Base-by-base conservation (phyloP, 192 early-diverging fungal species). In the Coemansia sp. region DNA sequence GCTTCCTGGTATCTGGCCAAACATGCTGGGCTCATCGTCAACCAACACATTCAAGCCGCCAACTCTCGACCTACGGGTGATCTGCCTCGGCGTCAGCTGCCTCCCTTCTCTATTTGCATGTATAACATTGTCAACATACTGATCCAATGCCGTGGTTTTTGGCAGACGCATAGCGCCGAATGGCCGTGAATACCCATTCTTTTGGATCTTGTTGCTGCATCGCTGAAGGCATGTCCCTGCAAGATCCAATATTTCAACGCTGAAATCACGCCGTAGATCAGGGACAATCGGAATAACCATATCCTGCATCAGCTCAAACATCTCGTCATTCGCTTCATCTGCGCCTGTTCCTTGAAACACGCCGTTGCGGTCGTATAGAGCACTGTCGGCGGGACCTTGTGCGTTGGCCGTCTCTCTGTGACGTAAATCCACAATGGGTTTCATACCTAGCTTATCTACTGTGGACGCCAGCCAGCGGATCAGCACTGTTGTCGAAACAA, bases 181-280 rank as follows among this genome's bases (percentile, higher is more conserved):
- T 18, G 68, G 45, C 3, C 75, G 46, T 23, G 71, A 69, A 39
- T 73, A 67, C 0, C 80, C 80, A 12, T 65, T 71, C 0, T 71
- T 46, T 6, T 71, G 60, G 24, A 82, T 66, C 65, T 77, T 67
- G 57, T 36, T 71, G 75, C 80, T 82, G 56, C 66, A 76, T 26
- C 77, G 80, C 75, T 74, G 70, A 49, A 82, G 62, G n/a, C 80
- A 82, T 2, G 80, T 71, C n/a, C 68, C 75, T 24, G 80, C 80
- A 48, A 82, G 62, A 62, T 82, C 80, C 24, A 82, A 41, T 10
- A 82, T 77, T 65, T 82, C 80, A 0, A 77, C 74, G 60, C 71
- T 46, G 64, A 82, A 82, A 45, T 82, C 80, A 4, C 75, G 63
- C 21, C 80, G 67, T 57, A 76, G 43, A 36, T 82, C 80, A 1